phyloP scores from a whole-genome alignment of 2,329 filamentous ascomycete genomes.

The Dothideomycetes sp. region DNA sequence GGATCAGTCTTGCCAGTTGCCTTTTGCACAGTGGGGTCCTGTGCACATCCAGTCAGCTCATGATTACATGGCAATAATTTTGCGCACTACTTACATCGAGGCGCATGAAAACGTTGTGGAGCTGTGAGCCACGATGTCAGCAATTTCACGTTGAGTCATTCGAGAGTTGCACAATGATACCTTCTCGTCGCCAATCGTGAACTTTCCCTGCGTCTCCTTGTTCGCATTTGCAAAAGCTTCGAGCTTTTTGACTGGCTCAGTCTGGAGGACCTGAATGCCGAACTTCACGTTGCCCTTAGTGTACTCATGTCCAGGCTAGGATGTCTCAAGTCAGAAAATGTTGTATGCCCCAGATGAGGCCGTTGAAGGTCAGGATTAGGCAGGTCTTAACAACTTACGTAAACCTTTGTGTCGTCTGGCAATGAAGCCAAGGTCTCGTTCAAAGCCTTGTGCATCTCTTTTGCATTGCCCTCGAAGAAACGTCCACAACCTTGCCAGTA shows the following conservation, averaged over 20 bases:
- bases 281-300: conserved; percentile 96
- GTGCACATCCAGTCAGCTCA: background rate
- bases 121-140: conserved; percentile 2
- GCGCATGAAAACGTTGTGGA: conserved; percentile 93
- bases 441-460: conserved; percentile 86
- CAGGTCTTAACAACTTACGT: conserved; percentile 43
- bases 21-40: conserved; percentile 78
- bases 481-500: conserved; percentile 64
- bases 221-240: conserved; percentile 67
- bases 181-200: conserved; percentile 97
- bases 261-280: conserved; percentile 62
- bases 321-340: conserved; percentile 1
- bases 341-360: background rate
- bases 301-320: conserved; percentile 87
- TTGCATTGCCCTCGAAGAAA: conserved; percentile 86
- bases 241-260: conserved; percentile 65
- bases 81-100: conserved; percentile 60
- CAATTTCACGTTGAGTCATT: background rate
- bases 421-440: conserved; percentile 73
- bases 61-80: no score
- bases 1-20: conserved; percentile 71
- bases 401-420: conserved; percentile 86
- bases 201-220: conserved; percentile 83
- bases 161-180: conserved; percentile 32
- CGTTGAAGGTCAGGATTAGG: background rate